phyloP scores from a whole-genome alignment of 192 early-diverging fungal species.

The Backusella westeae region DNA sequence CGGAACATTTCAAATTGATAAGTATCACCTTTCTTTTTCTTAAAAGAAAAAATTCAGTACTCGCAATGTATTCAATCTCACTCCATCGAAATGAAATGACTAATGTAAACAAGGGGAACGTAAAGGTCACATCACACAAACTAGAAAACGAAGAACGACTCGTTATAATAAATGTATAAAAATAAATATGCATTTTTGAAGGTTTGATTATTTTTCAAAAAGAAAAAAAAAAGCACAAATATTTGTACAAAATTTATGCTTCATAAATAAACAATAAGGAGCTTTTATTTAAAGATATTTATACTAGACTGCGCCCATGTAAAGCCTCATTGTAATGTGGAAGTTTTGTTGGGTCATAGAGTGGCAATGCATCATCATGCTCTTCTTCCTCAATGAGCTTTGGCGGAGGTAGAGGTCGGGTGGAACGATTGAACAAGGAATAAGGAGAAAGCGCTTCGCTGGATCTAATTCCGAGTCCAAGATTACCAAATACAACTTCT shows the following conservation, averaged over 20 bases:
- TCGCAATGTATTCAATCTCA: neutral
- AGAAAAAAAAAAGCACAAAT: neutral
- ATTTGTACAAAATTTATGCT: neutral
- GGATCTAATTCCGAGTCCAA: neutral
- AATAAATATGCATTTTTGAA: neutral
- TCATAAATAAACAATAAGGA: neutral
- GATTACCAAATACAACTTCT: neutral
- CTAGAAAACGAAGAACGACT: neutral
- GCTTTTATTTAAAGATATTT: neutral
- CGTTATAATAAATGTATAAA: neutral
- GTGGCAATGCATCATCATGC: neutral
- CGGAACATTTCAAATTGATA: neutral
- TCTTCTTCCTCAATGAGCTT: neutral
- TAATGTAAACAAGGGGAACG: neutral
- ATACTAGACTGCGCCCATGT: neutral
- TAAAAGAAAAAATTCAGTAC: neutral
- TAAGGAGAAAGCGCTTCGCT: neutral
- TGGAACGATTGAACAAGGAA: neutral
- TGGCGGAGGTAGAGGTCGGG: neutral
- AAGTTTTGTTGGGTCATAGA: neutral
- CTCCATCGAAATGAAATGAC: neutral
- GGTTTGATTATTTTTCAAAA: neutral
- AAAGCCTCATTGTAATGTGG: neutral
- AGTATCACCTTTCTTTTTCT: neutral
- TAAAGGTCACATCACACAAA: neutral